phyloP scores from a whole-genome alignment of 441 rosid species.

The Monsonia emarginata region DNA sequence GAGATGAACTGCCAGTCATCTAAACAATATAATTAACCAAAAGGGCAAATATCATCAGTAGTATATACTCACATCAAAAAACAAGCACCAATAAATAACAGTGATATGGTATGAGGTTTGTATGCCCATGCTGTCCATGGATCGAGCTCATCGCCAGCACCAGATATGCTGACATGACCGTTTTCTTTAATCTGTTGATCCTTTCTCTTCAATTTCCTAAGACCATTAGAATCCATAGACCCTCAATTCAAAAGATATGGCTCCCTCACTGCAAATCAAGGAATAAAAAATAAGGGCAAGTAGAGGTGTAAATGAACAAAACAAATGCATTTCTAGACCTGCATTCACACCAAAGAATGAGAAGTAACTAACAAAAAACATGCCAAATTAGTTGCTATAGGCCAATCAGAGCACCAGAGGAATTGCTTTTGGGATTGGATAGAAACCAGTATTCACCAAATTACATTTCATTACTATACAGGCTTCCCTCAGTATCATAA shows the following conservation, averaged over 20 bases:
- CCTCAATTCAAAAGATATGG: conserved; percentile 11
- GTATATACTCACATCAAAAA: conserved; percentile 65
- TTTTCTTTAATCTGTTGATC: conserved; percentile 43
- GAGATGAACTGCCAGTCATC: not conserved
- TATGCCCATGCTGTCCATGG: conserved; percentile 99
- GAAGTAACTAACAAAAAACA: not conserved
- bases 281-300: not conserved
- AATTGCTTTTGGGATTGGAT: not conserved
- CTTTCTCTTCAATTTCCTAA: conserved; percentile 37
- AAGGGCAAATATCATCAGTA: not conserved
- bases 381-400: not conserved
- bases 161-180: conserved; percentile 29
- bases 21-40: not conserved
- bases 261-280: not conserved
- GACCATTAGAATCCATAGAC: conserved; percentile 56
- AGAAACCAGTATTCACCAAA: not conserved
- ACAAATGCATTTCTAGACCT: not conserved
- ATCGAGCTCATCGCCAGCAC: conserved; percentile 54
- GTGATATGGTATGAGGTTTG: conserved; percentile 85
- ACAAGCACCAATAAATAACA: conserved; percentile 88
- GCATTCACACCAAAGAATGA: not conserved
- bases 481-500: not conserved
- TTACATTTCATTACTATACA: not conserved
- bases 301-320: not conserved
- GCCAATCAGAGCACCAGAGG: not conserved